These are phyloP conservation scores for Cytospora piceicola DNA, from an alignment of 2,329 filamentous ascomycete species.

Conservation along the genomic window DNA sequence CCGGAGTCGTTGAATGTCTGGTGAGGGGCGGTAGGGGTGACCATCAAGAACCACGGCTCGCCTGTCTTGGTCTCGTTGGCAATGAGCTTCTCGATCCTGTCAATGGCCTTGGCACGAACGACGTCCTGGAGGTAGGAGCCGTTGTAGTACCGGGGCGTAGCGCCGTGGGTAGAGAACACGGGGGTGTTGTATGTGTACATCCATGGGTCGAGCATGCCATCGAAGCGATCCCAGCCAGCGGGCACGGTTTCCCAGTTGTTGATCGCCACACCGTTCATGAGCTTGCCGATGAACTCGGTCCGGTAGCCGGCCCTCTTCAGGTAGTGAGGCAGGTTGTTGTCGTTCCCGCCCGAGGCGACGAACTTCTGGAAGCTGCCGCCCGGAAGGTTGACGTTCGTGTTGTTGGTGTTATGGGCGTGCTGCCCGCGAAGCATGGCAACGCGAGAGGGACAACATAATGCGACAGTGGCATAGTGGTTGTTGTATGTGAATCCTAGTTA, in stretches of 20 bases:
- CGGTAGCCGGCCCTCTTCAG: slow-evolving; percentile 70
- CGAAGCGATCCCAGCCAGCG: slow-evolving; percentile 29
- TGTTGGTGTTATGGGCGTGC: slow-evolving; percentile 68
- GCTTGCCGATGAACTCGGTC: slow-evolving; percentile 75
- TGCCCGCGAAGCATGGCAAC: slow-evolving; percentile 65
- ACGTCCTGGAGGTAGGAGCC: slow-evolving; percentile 48
- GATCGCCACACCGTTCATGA: slow-evolving; percentile 67
- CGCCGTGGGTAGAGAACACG: slow-evolving; percentile 27
- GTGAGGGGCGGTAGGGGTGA: slow-evolving; percentile 71
- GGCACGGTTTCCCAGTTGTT: slow-evolving; percentile 59
- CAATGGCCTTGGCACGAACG: slow-evolving; percentile 42
- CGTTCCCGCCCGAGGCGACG: slow-evolving; percentile 65
- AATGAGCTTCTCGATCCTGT: slow-evolving; percentile 26
- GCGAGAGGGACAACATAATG: slow-evolving; percentile 65
- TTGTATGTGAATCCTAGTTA: slow-evolving; percentile 35
- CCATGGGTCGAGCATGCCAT: slow-evolving; percentile 57
- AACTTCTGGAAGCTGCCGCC: slow-evolving; percentile 71
- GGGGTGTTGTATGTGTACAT: slow-evolving; percentile 68
- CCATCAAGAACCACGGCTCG: slow-evolving; percentile 67
- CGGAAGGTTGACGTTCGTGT: slow-evolving; percentile 60
- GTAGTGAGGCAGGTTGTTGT: slow-evolving; percentile 72
- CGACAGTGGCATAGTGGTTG: slow-evolving; percentile 64
- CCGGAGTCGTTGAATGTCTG: slow-evolving; percentile 49
- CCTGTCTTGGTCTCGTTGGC: slow-evolving; percentile 24
- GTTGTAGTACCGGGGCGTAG: slow-evolving; percentile 35